A percentile compares a stretch with the other conserved stretches of the same genome.
These are phyloP conservation scores for Aspergillus leporis DNA, from an alignment of 495 filamentous ascomycete genomes.

Conservation along the genomic window DNA sequence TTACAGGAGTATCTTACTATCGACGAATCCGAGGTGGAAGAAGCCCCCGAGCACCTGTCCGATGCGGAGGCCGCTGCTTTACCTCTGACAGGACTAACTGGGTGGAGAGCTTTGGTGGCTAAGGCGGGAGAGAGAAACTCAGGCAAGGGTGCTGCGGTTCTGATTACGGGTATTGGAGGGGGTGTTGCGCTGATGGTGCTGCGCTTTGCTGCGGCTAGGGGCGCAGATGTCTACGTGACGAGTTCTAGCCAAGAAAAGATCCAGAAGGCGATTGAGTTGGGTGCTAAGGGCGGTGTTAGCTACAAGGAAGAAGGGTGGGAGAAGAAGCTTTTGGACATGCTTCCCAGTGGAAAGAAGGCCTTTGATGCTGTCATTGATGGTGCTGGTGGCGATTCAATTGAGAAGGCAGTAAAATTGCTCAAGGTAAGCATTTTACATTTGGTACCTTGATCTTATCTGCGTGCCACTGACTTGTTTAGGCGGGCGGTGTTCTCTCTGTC, in stretches of 20 bases:
- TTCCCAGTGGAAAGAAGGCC: constrained; percentile 57
- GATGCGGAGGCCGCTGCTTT: constrained; percentile 76
- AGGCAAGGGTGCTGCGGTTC: constrained; percentile 58
- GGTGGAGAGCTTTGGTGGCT: constrained; percentile 75
- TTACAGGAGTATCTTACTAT: constrained; percentile 71
- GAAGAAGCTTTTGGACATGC: constrained; percentile 55
- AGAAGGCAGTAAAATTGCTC: constrained; percentile 55
- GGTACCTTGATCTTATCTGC: neutral
- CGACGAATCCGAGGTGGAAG: constrained; percentile 69
- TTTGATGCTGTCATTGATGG: constrained; percentile 77
- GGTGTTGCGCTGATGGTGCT: constrained; percentile 74
- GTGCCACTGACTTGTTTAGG: constrained; percentile 21
- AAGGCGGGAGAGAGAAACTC: constrained; percentile 63
- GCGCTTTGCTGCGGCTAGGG: constrained; percentile 66
- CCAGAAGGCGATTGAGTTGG: constrained; percentile 59
- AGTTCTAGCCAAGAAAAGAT: constrained; percentile 66
- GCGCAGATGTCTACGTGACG: constrained; percentile 69
- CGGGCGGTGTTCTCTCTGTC: constrained; percentile 65
- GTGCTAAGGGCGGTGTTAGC: constrained; percentile 67
- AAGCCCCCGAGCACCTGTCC: constrained; percentile 68
- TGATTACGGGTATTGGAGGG: constrained; percentile 79
- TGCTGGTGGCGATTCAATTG: constrained; percentile 72
- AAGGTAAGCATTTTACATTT: constrained; percentile 41
- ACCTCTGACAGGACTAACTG: constrained; percentile 82
- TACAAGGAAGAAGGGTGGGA: constrained; percentile 71